Evolutionary conservation across 1,139 yeast species (phyloP).

Genomic region (Yamadazyma atmosphaerica): DNA sequence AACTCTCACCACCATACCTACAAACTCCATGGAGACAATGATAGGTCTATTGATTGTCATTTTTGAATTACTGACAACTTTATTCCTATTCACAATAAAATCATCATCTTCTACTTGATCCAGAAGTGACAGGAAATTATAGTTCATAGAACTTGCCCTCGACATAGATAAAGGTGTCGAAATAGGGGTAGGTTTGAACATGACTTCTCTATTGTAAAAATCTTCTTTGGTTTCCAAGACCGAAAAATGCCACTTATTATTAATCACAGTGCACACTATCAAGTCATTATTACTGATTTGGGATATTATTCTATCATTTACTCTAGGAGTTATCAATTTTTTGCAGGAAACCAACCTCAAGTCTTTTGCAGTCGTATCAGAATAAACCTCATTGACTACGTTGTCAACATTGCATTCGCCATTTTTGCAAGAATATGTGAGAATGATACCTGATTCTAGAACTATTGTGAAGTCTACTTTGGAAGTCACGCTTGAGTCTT

Average conservation of each 20-base stretch:
- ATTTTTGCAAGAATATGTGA: constrained; percentile 48
- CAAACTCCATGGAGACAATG: constrained; percentile 35
- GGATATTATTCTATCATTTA: constrained; percentile 69
- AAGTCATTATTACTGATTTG: constrained; percentile 52
- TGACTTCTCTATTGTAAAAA: constrained; percentile 37
- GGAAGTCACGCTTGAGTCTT: not conserved
- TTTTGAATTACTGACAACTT: constrained; percentile 2
- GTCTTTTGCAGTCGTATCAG: constrained; percentile 11
- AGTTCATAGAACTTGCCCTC: constrained; percentile 8
- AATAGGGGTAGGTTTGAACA: constrained; percentile 2
- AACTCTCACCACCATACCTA: constrained; percentile 69
- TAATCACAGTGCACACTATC: constrained; percentile 62
- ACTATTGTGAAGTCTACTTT: constrained; percentile 34
- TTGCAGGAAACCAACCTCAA: constrained; percentile 49
- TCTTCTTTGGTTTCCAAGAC: constrained; percentile 48
- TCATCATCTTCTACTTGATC: not conserved
- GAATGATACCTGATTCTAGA: constrained; percentile 45
- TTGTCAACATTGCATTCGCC: constrained; percentile 37
- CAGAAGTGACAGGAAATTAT: constrained; percentile 2
- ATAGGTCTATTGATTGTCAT: constrained; percentile 15
- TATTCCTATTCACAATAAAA: not conserved
- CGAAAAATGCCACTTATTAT: constrained; percentile 66
- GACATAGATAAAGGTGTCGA: constrained; percentile 12
- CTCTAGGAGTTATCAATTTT: constrained; percentile 66
- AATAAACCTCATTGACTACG: constrained; percentile 25